A percentile compares a stretch with the other conserved stretches of the same genome.
phyloP scores from a whole-genome alignment of 2,329 filamentous ascomycete species.

The Monilinia polystroma region DNA sequence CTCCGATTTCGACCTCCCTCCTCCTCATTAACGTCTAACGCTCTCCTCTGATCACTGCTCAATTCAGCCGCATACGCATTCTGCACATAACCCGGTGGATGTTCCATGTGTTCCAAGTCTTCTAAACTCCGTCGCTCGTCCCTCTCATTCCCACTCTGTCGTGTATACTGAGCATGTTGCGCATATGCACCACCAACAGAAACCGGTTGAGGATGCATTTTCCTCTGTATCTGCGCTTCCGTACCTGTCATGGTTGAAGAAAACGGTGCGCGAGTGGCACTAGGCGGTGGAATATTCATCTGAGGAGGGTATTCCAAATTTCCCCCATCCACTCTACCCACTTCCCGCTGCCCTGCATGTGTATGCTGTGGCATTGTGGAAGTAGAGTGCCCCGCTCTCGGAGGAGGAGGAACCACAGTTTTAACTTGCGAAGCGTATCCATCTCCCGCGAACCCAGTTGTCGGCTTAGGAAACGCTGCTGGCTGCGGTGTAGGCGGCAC shows the following conservation, averaged over 20 bases:
- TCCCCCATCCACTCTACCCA: not conserved
- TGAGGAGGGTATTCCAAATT: constrained; percentile 36
- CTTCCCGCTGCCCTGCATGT: not conserved
- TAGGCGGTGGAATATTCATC: constrained; percentile 39
- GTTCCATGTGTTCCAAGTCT: constrained; percentile 40
- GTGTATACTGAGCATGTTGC: not conserved
- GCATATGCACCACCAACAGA: not conserved
- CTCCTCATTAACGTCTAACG: constrained; percentile 29
- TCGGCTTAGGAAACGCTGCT: constrained; percentile 52
- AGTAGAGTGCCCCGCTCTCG: constrained; percentile 47
- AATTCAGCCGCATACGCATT: constrained; percentile 54
- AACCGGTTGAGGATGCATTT: constrained; percentile 20
- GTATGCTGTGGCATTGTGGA: not conserved
- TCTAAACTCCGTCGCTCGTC: constrained; percentile 29
- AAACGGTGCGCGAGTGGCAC: constrained; percentile 43
- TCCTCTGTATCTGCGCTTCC: not conserved
- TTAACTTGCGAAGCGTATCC: constrained; percentile 28
- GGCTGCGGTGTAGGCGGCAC: constrained; percentile 57
- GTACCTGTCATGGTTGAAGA: constrained; percentile 47
- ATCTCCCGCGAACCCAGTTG: constrained; percentile 34
- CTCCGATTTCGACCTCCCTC: constrained; percentile 13
- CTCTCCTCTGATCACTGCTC: constrained; percentile 46
- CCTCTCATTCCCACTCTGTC: too few relatives aligned
- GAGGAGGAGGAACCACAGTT: constrained; percentile 45
- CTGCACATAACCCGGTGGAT: constrained; percentile 54